These are phyloP conservation scores for Cladosporium austrohemisphaericum DNA, from an alignment of 2,329 filamentous ascomycete species.

Conservation along the genomic window DNA sequence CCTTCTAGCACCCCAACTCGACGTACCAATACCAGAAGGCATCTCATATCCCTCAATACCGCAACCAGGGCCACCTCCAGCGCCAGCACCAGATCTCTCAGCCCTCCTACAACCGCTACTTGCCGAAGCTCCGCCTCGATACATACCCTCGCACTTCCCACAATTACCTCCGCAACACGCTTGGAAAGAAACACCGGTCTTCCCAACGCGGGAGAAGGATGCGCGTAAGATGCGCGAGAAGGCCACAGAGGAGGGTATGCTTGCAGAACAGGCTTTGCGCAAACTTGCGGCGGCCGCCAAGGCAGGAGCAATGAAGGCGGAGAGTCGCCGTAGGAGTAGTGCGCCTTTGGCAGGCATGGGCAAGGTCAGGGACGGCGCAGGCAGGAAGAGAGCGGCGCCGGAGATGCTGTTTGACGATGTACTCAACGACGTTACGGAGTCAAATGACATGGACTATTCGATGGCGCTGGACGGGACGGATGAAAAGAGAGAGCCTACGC, in stretches of 20 bases:
- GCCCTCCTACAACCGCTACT: conserved; percentile 52
- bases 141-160: conserved; percentile 60
- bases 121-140: conserved; percentile 46
- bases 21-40: conserved; percentile 32
- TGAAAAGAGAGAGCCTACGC: conserved; percentile 24
- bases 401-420: conserved; percentile 55
- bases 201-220: conserved; percentile 56
- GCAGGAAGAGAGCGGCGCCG: conserved; percentile 27
- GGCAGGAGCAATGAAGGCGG: conserved; percentile 46
- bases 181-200: conserved; percentile 59
- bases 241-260: conserved; percentile 61
- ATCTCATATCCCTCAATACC: conserved; percentile 39
- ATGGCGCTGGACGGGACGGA: conserved; percentile 24
- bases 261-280: conserved; percentile 62
- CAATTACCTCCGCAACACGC: conserved; percentile 62
- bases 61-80: conserved; percentile 38
- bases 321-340: conserved; percentile 37
- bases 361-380: conserved; percentile 25
- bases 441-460: conserved; percentile 32
- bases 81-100: conserved; percentile 42
- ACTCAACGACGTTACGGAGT: conserved; percentile 38
- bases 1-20: conserved; percentile 39
- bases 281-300: conserved; percentile 52
- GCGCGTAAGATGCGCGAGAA: conserved; percentile 53
- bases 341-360: conserved; percentile 26